phyloP scores from a whole-genome alignment of 2,329 filamentous ascomycete species.

The Fusarium hostae region DNA sequence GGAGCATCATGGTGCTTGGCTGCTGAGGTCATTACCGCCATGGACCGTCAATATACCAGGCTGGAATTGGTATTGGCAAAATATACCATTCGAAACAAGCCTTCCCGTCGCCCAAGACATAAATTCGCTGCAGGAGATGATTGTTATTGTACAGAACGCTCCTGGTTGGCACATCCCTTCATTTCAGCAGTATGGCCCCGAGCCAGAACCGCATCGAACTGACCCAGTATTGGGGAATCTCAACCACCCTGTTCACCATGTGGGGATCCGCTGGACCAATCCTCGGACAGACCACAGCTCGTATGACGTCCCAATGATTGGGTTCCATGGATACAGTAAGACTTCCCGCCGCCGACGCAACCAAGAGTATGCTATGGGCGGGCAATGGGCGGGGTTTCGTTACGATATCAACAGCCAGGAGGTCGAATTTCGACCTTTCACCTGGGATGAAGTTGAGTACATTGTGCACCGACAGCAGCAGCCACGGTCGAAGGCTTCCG shows the following conservation, averaged over 20 bases:
- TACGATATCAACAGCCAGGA: fast-evolving
- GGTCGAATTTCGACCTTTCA: neutral
- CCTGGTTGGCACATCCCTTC: neutral
- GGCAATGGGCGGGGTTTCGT: neutral
- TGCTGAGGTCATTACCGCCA: too few species aligned
- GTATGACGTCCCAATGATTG: neutral
- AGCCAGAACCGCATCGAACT: neutral
- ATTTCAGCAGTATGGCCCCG: neutral
- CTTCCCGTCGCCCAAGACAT: neutral
- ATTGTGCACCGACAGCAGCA: neutral
- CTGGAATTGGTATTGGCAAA: neutral
- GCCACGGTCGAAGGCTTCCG: too few species aligned
- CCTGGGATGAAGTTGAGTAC: neutral
- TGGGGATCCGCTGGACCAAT: neutral
- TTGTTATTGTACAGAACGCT: neutral
- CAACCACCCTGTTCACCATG: fast-evolving
- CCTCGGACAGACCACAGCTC: fast-evolving
- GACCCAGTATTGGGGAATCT: fast-evolving
- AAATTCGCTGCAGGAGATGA: fast-evolving
- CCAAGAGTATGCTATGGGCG: neutral
- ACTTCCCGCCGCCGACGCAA: neutral
- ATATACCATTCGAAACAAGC: neutral
- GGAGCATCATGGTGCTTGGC: too few species aligned
- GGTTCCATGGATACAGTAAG: neutral
- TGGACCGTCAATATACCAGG: neutral